A percentile compares a stretch with the other conserved stretches of the same genome.
Evolutionary conservation across 805 yeast species (phyloP).

Genomic region (Grigorovia humatica): DNA sequence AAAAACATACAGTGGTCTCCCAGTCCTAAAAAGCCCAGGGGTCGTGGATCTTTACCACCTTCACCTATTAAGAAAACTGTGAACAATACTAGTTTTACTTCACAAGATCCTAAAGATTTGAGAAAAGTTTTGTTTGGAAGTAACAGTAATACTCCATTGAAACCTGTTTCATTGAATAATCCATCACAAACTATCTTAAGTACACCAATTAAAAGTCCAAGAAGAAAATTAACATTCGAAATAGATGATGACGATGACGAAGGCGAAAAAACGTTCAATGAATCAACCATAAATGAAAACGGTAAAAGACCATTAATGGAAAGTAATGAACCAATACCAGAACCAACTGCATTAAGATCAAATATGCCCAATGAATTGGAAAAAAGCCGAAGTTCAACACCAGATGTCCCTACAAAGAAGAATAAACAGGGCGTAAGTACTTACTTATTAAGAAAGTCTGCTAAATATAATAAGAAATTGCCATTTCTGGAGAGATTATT

Average conservation of each 20-base stretch:
- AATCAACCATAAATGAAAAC: background rate
- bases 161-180: slow-evolving; percentile 1
- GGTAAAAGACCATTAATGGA: background rate
- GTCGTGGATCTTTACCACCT: slow-evolving; percentile 9
- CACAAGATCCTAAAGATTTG: slow-evolving; percentile 22
- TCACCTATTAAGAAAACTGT: slow-evolving; percentile 6
- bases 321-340: background rate
- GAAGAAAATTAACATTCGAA: slow-evolving; percentile 28
- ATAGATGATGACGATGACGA: slow-evolving; percentile 15
- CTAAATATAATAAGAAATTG: slow-evolving; percentile 3
- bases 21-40: slow-evolving; percentile 18
- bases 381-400: background rate
- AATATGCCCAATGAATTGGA: background rate
- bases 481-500: slow-evolving; percentile 20
- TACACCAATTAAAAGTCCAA: slow-evolving; percentile 3
- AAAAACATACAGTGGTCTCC: slow-evolving; percentile 24
- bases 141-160: slow-evolving; percentile 15
- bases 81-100: slow-evolving; percentile 17
- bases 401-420: background rate
- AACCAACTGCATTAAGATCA: background rate
- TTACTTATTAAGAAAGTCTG: background rate
- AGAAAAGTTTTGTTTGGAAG: slow-evolving; percentile 20
- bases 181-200: background rate
- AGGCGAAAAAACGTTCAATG: background rate
- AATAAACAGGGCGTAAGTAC: background rate